Percentiles rank a stretch among this genome's conserved stretches.
Evolutionary conservation across 2,329 filamentous ascomycete genomes (phyloP).

Genomic region (Paraphoma sp.): DNA sequence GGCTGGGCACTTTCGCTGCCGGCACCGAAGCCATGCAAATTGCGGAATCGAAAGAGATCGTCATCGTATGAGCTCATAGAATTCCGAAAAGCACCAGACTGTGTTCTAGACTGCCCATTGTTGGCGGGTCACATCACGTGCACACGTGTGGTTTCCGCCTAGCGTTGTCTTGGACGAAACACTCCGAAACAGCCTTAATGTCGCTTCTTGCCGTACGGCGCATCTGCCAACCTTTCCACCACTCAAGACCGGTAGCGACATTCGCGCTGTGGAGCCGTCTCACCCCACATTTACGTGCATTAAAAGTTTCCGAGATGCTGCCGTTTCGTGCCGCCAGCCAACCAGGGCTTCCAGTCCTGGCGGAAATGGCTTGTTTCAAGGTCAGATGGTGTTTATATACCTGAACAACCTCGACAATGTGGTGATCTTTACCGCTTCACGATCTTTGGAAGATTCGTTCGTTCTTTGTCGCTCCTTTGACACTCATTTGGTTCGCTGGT

Average conservation of each 20-base stretch:
- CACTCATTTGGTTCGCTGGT: slow-evolving; percentile 36
- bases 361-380: slow-evolving; percentile 29
- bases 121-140: slow-evolving; percentile 13
- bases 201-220: slow-evolving; percentile 22
- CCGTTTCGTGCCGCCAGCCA: slow-evolving; percentile 17
- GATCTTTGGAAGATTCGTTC: slow-evolving; percentile 29
- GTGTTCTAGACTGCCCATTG: slow-evolving; percentile 13
- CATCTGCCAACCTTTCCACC: slow-evolving; percentile 18
- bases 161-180: slow-evolving; percentile 33
- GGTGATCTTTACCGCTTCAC: slow-evolving; percentile 22
- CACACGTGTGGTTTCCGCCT: slow-evolving; percentile 19
- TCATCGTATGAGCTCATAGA: slow-evolving; percentile 18
- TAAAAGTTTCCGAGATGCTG: slow-evolving; percentile 20
- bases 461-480: slow-evolving; percentile 30
- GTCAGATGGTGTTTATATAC: slow-evolving; percentile 26
- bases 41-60: slow-evolving; percentile 26
- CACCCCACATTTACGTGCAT: slow-evolving; percentile 23
- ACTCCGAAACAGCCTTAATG: slow-evolving; percentile 32
- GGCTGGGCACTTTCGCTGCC: slow-evolving; percentile 40
- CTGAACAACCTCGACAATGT: slow-evolving; percentile 5
- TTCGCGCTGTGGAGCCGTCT: slow-evolving; percentile 15
- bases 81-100: not conserved
- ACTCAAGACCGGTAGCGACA: slow-evolving; percentile 16
- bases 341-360: slow-evolving; percentile 21
- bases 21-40: slow-evolving; percentile 27